Conservation (phyloP, 2,329 filamentous ascomycete species). For the Exophiala sp. region DNA sequence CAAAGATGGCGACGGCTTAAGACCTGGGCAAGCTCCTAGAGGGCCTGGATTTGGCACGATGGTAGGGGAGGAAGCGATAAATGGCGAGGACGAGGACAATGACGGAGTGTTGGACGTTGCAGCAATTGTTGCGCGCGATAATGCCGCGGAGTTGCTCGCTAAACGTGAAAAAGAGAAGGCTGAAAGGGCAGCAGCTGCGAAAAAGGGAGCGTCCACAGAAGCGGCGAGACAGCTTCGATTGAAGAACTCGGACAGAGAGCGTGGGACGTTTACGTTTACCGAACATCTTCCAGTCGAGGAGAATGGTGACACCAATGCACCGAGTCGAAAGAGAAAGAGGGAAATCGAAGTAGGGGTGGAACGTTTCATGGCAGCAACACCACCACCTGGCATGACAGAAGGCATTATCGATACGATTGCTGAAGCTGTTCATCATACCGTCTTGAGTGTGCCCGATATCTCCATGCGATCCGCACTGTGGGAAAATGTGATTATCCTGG, state of each 20-base stretch:
- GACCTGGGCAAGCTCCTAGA: conserved; percentile 44
- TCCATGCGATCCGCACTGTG: conserved; percentile 82
- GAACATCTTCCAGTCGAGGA: conserved; percentile 57
- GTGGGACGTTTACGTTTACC: conserved; percentile 59
- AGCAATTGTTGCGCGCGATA: conserved; percentile 61
- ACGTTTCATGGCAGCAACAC: conserved; percentile 57
- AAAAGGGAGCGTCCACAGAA: conserved; percentile 48
- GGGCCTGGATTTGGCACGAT: conserved; percentile 55
- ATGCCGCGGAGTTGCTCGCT: conserved; percentile 60
- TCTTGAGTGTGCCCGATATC: conserved; percentile 78
- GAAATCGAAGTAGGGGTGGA: conserved; percentile 63
- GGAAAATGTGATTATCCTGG: conserved; percentile 88
- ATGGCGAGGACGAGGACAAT: conserved; percentile 49
- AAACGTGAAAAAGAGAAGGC: conserved; percentile 62
- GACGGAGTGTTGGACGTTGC: conserved; percentile 64
- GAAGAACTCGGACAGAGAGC: conserved; percentile 58
- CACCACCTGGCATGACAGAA: conserved; percentile 43
- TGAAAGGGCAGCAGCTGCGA: conserved; percentile 49
- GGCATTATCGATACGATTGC: conserved; percentile 79
- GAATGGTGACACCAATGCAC: conserved; percentile 46
- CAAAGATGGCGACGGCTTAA: conserved; percentile 37
- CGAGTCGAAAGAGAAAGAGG: conserved; percentile 47
- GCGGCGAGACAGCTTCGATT: conserved; percentile 50
- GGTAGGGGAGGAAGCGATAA: conserved; percentile 49
- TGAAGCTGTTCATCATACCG: conserved; percentile 75